Evolutionary conservation across 2,329 filamentous ascomycete species (phyloP).

Genomic region (Penicillium sp.): DNA sequence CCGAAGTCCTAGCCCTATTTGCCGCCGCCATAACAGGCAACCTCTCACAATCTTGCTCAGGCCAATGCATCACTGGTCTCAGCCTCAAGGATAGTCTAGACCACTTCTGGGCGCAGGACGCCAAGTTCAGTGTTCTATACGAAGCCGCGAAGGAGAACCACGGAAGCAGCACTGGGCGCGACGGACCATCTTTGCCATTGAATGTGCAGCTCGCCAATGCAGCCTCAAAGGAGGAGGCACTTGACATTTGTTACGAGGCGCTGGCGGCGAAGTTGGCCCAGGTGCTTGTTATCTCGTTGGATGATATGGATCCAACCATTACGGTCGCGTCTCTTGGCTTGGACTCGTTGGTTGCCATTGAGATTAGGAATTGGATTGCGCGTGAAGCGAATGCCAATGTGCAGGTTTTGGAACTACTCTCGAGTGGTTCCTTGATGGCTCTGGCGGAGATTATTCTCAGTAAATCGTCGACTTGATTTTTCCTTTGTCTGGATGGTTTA

Average conservation of each 20-base stretch:
- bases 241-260: conserved; percentile 46
- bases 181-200: conserved; percentile 41
- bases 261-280: conserved; percentile 50
- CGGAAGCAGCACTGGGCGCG: conserved; percentile 3
- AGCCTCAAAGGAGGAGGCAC: conserved; percentile 46
- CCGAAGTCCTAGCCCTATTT: conserved; percentile 56
- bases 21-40: conserved; percentile 51
- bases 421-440: conserved; percentile 25
- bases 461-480: conserved; percentile 19
- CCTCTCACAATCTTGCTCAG: conserved; percentile 44
- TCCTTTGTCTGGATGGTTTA: not conserved
- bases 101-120: conserved; percentile 55
- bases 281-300: conserved; percentile 50
- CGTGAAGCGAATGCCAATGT: conserved; percentile 30
- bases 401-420: conserved; percentile 30
- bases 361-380: conserved; percentile 26
- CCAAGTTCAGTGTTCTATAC: conserved; percentile 54
- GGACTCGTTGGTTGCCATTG: conserved; percentile 25
- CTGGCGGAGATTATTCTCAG: conserved; percentile 25
- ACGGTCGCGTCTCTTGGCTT: conserved; percentile 22
- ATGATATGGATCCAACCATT: conserved; percentile 47
- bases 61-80: conserved; percentile 56
- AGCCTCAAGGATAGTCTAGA: conserved; percentile 41
- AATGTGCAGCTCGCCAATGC: conserved; percentile 46
- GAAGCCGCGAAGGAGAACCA: conserved; percentile 35